A percentile compares a stretch with the other conserved stretches of the same genome.
These are phyloP conservation scores for Bisporella sp. DNA, from an alignment of 2,329 filamentous ascomycete genomes.

Conservation along the genomic window DNA sequence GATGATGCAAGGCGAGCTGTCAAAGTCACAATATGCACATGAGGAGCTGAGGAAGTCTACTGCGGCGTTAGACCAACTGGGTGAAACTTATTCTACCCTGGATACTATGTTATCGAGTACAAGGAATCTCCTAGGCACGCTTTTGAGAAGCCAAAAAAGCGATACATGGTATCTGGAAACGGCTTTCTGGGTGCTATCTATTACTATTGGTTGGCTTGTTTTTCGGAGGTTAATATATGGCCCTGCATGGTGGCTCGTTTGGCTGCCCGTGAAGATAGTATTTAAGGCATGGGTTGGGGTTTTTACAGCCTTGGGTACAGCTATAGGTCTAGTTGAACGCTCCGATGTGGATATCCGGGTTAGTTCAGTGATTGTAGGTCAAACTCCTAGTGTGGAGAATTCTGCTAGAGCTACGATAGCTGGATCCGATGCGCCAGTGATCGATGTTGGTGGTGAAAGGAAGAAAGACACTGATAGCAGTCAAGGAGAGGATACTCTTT, in stretches of 20 bases:
- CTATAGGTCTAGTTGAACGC: slow-evolving; percentile 16
- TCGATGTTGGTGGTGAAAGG: slow-evolving; percentile 36
- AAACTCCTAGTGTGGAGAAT: slow-evolving; percentile 14
- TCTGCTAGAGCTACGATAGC: slow-evolving; percentile 12
- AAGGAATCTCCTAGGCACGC: slow-evolving; percentile 65
- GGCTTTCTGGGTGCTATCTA: slow-evolving; percentile 72
- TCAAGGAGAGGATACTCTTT: slow-evolving; percentile 29
- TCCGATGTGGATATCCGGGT: slow-evolving; percentile 4
- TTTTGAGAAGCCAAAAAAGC: slow-evolving; percentile 84
- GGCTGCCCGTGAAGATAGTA: slow-evolving; percentile 66
- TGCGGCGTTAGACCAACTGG: slow-evolving; percentile 71
- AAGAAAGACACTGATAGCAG: slow-evolving; percentile 15
- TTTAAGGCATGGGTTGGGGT: slow-evolving; percentile 52
- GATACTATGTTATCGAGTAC: slow-evolving; percentile 71
- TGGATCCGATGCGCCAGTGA: slow-evolving; percentile 34
- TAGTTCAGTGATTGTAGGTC: slow-evolving; percentile 14
- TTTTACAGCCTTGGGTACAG: slow-evolving; percentile 42
- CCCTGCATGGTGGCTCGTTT: slow-evolving; percentile 82
- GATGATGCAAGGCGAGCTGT: slow-evolving; percentile 77
- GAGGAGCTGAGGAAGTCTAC: slow-evolving; percentile 82
- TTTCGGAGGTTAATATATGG: slow-evolving; percentile 84
- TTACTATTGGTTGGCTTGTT: slow-evolving; percentile 76
- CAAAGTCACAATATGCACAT: slow-evolving; percentile 81
- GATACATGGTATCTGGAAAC: slow-evolving; percentile 98
- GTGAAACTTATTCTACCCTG: slow-evolving; percentile 73